Conservation (phyloP, 768 basidiomycete genomes). For the Floccularia luteovirens region DNA sequence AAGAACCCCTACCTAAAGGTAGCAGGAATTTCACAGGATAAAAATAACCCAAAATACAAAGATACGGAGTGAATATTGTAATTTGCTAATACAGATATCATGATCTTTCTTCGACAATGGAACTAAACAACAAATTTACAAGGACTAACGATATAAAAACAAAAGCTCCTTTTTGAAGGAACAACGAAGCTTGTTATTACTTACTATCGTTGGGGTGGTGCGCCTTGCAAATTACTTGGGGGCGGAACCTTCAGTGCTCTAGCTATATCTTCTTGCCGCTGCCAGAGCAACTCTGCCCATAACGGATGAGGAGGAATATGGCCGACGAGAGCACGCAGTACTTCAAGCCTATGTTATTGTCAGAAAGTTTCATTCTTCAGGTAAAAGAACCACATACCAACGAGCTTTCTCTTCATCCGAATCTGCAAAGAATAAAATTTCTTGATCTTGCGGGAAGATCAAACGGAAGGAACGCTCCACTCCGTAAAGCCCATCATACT, state of each 20-base stretch:
- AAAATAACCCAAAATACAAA: too few relatives aligned
- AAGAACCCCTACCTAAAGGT: too few relatives aligned
- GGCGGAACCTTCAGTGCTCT: conserved; percentile 5
- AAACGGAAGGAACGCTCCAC: conserved; percentile 84
- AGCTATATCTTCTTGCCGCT: conserved; percentile 54
- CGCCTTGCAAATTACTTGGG: too few relatives aligned
- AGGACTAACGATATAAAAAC: too few relatives aligned
- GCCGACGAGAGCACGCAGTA: conserved; percentile 77
- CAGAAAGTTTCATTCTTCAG: conserved; percentile 3
- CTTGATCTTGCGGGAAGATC: conserved; percentile 67
- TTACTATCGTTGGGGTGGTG: too few relatives aligned
- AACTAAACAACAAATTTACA: too few relatives aligned
- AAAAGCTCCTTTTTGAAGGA: too few relatives aligned
- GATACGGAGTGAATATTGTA: too few relatives aligned
- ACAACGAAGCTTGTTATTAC: too few relatives aligned
- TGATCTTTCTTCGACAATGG: too few relatives aligned
- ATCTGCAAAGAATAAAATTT: conserved; percentile 89
- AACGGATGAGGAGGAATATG: conserved; percentile 88
- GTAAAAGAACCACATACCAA: conserved; percentile 50
- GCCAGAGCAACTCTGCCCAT: conserved; percentile 91
- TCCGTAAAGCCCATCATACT: conserved; percentile 57
- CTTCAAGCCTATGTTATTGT: conserved; percentile 59
- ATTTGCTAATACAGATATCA: too few relatives aligned
- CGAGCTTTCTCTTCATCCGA: conserved; percentile 77
- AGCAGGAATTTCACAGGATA: too few relatives aligned